A percentile compares a stretch with the other conserved stretches of the same genome.
phyloP scores from a whole-genome alignment of 2,329 filamentous ascomycete species.

The Pseudogymnoascus sp. region DNA sequence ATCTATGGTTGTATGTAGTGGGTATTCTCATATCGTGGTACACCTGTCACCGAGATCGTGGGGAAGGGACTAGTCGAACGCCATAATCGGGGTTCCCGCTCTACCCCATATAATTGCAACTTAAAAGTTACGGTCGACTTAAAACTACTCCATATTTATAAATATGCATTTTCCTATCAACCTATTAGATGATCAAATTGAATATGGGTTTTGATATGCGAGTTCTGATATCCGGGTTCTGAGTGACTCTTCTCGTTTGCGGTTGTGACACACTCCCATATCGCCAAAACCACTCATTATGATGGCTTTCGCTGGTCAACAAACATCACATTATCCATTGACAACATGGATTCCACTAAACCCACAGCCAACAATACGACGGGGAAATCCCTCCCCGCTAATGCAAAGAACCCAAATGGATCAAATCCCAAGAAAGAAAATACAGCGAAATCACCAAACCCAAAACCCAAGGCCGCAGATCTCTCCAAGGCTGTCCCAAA shows the following conservation, averaged over 20 bases:
- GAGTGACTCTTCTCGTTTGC: neutral
- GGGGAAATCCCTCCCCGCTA: neutral
- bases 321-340: neutral
- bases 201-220: neutral
- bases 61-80: neutral
- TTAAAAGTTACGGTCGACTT: neutral
- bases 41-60: neutral
- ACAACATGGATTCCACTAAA: neutral
- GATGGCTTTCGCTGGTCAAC: neutral
- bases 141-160: neutral
- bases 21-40: neutral
- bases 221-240: neutral
- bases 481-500: conserved; percentile 29
- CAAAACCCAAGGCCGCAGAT: conserved; percentile 21
- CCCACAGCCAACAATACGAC: neutral
- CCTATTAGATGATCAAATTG: neutral
- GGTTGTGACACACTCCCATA: neutral
- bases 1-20: neutral
- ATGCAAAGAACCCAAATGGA: conserved; percentile 43
- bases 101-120: neutral
- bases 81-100: neutral
- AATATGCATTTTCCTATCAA: neutral
- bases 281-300: neutral
- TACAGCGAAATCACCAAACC: conserved; percentile 26
- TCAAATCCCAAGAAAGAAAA: conserved; percentile 43